Evolutionary conservation across 2,329 filamentous ascomycete species (phyloP).

Genomic region (Tolypocladium album): DNA sequence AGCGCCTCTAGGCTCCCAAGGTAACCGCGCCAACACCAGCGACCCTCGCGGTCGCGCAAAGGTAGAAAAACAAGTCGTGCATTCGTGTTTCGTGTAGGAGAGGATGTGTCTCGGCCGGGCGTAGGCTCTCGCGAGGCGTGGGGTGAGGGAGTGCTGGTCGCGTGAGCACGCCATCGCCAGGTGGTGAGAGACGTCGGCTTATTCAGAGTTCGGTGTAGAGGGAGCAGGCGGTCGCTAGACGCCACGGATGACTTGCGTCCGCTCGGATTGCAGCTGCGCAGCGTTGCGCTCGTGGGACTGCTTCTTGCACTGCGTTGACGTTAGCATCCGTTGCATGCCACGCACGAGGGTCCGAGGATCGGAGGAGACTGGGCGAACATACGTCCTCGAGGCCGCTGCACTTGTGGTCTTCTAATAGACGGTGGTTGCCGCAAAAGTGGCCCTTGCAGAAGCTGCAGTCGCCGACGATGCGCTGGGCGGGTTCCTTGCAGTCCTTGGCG

Average conservation of each 20-base stretch:
- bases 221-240: constrained; percentile 36
- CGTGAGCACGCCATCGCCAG: neutral
- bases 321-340: constrained; percentile 1
- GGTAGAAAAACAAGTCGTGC: constrained; percentile 5
- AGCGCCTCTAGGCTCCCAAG: constrained; percentile 4
- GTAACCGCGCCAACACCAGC: constrained; percentile 1
- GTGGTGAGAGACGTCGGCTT: neutral
- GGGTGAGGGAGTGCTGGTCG: neutral
- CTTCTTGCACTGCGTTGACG: constrained; percentile 66
- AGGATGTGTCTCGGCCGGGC: neutral
- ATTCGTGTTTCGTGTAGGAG: constrained; percentile 6
- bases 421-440: constrained; percentile 90
- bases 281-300: constrained; percentile 92
- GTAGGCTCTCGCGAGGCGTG: neutral
- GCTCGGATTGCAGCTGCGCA: constrained; percentile 81
- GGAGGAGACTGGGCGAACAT: constrained; percentile 22
- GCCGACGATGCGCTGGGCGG: constrained; percentile 85
- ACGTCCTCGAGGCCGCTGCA: constrained; percentile 86
- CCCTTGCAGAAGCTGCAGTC: constrained; percentile 93
- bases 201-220: neutral
- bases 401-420: constrained; percentile 87
- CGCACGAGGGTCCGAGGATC: neutral
- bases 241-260: constrained; percentile 88
- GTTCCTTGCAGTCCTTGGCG: constrained; percentile 80
- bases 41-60: neutral